Evolutionary conservation across 2,329 filamentous ascomycete genomes (phyloP), one percentile per base, ranked within the genome.

Genomic region (Chrysoporthe cubensis): DNA sequence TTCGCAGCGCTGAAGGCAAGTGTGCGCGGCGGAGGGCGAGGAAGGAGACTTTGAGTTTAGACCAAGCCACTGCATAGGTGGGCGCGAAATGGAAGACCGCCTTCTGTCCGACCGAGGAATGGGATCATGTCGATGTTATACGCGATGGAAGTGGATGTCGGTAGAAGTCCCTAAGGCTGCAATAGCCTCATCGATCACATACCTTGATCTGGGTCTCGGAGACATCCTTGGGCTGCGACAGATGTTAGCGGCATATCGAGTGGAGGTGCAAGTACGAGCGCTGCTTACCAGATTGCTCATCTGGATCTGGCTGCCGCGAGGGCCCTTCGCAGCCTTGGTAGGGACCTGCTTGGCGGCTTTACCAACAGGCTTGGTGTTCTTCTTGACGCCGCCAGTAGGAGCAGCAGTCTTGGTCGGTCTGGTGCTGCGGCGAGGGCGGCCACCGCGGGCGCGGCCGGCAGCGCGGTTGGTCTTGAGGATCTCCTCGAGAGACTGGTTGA

Each of bases 201-300:
- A 99, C 96, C 96, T 99, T 98, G 85, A 99, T 96, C 90, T 96
- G 93, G 84, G 84, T 85, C 88, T 98, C 95, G 83, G 90, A 93
- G 82, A 99, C 94, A 89, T 99, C 96, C 85, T 91, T 90, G 80
- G 96, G 96, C 93, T 98, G 74, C 44, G 66, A 37, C 62, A 40
- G 34, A 58, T 14, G 80, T 91, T 83, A 91, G 86, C 61, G 58
- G 70, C 58, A 26, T 44, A n/a, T 40, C 50, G 13, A 43, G 2
- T 58, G 60, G 50, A 46, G 16, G 21, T 26, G 9, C 8, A 32
- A 42, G 18, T 60, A 13, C 74, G 3, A 40, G 40, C 37, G 43
- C 44, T 71, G 82, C 94, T 82, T 91, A 97, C 94, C 87, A 99
- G 88, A 85, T 96, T 96, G 90, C 93, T 97, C 83, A 99, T 95